These are phyloP conservation scores for Penicillium diatomitis DNA, from an alignment of 495 filamentous ascomycete genomes.

Conservation along the genomic window DNA sequence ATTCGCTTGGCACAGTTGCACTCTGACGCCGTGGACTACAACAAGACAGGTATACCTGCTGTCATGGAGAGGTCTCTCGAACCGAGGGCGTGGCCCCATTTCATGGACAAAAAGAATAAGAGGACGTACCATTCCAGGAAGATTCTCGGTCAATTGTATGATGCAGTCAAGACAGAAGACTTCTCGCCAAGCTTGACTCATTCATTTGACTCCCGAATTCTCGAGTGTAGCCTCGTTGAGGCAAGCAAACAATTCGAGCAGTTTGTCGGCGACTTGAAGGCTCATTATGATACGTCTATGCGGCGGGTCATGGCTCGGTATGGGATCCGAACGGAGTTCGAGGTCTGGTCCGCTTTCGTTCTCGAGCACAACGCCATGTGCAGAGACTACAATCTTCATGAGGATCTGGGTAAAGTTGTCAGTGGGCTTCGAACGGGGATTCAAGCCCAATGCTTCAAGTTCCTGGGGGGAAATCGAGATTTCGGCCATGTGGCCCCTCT, in stretches of 20 bases:
- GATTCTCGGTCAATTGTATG: slow-evolving; percentile 78
- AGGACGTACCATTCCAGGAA: slow-evolving; percentile 56
- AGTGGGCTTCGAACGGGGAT: slow-evolving; percentile 56
- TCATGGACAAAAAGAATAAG: slow-evolving; percentile 67
- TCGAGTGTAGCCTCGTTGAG: slow-evolving; percentile 45
- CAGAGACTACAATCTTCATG: slow-evolving; percentile 77
- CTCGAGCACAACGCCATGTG: slow-evolving; percentile 55
- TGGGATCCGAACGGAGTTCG: slow-evolving; percentile 81
- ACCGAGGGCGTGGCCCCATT: slow-evolving; percentile 68
- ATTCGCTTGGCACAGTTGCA: slow-evolving; percentile 71
- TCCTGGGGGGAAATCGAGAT: slow-evolving; percentile 48
- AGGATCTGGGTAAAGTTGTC: slow-evolving; percentile 64
- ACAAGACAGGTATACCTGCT: slow-evolving; percentile 77
- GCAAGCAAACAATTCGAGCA: slow-evolving; percentile 44
- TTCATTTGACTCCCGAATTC: slow-evolving; percentile 70
- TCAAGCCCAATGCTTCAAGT: slow-evolving; percentile 50
- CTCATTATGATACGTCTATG: slow-evolving; percentile 66
- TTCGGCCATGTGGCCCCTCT: slow-evolving; percentile 56
- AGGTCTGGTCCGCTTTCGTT: slow-evolving; percentile 80
- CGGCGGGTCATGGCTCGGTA: slow-evolving; percentile 77
- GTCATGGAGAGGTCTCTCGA: slow-evolving; percentile 51
- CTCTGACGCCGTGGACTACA: slow-evolving; percentile 86
- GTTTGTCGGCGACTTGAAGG: slow-evolving; percentile 57
- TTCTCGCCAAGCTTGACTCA: slow-evolving; percentile 61
- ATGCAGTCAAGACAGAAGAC: slow-evolving; percentile 55